Percentiles rank a stretch among this genome's conserved stretches.
Evolutionary conservation across 768 basidiomycete species (phyloP).

Genomic region (Epithele typhae): DNA sequence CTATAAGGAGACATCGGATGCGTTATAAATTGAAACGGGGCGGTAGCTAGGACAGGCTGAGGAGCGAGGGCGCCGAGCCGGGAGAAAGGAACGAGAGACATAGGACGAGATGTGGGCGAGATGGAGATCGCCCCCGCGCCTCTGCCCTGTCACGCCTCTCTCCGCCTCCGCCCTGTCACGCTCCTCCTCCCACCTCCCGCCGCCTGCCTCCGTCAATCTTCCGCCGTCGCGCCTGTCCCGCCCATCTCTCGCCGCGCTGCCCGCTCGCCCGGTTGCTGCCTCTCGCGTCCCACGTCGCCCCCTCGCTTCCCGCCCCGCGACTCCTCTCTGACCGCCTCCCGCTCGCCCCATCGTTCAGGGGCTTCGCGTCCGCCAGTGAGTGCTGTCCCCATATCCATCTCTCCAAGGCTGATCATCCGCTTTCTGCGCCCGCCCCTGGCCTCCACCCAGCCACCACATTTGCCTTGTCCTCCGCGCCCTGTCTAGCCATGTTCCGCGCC

Average conservation of each 20-base stretch:
- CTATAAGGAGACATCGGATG: conserved; percentile 13
- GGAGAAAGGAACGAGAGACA: background rate
- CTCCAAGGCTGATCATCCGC: conserved; percentile 4
- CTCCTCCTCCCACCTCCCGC: too few species aligned
- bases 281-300: background rate
- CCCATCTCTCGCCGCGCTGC: too few species aligned
- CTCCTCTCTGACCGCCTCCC: background rate
- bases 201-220: too few species aligned
- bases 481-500: conserved; percentile 1
- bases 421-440: too few species aligned
- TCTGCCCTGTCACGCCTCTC: background rate
- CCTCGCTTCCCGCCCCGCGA: background rate
- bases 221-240: too few species aligned
- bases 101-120: background rate
- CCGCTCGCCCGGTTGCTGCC: too few species aligned
- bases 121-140: background rate
- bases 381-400: too few species aligned
- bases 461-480: background rate
- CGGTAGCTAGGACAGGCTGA: conserved; percentile 14
- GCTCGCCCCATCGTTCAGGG: too few species aligned
- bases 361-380: background rate
- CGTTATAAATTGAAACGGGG: conserved; percentile 7
- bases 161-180: background rate
- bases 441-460: too few species aligned
- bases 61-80: conserved; percentile 21